A percentile compares a stretch with the other conserved stretches of the same genome.
These are phyloP conservation scores for Cercospora brassicicola DNA, from an alignment of 2,329 filamentous ascomycete genomes.

Conservation along the genomic window DNA sequence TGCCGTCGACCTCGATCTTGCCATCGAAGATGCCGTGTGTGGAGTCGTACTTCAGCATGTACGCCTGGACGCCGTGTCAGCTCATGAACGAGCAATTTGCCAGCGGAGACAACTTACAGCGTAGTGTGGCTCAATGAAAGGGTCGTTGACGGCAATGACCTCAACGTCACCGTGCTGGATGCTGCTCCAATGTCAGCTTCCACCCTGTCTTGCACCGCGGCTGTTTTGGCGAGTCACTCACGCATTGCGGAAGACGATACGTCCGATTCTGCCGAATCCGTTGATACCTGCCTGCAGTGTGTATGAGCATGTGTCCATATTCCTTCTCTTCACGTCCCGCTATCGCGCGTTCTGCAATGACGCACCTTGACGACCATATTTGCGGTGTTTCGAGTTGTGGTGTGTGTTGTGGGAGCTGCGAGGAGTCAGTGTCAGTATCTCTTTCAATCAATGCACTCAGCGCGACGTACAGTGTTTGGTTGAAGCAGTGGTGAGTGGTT, in stretches of 20 bases:
- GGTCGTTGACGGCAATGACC: slow-evolving; percentile 96
- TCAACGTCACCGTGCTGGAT: slow-evolving; percentile 85
- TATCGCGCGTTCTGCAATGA: slow-evolving; percentile 9
- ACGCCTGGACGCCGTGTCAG: slow-evolving; percentile 61
- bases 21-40: slow-evolving; percentile 97
- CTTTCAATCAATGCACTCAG: neutral
- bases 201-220: neutral
- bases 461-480: neutral
- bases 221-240: slow-evolving; percentile 47
- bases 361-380: slow-evolving; percentile 52
- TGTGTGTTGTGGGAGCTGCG: neutral
- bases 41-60: slow-evolving; percentile 99
- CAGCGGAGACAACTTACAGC: slow-evolving; percentile 69
- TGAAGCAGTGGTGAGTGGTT: neutral
- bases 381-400: slow-evolving; percentile 21
- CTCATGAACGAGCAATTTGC: neutral
- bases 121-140: slow-evolving; percentile 97
- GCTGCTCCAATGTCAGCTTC: slow-evolving; percentile 44
- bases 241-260: slow-evolving; percentile 99
- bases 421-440: neutral
- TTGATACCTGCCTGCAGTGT: slow-evolving; percentile 82
- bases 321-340: slow-evolving; percentile 11
- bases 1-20: slow-evolving; percentile 70
- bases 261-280: slow-evolving; percentile 99
- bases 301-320: slow-evolving; percentile 24